phyloP scores from a whole-genome alignment of 441 rosid species.

The Eutrema salsugineum region DNA sequence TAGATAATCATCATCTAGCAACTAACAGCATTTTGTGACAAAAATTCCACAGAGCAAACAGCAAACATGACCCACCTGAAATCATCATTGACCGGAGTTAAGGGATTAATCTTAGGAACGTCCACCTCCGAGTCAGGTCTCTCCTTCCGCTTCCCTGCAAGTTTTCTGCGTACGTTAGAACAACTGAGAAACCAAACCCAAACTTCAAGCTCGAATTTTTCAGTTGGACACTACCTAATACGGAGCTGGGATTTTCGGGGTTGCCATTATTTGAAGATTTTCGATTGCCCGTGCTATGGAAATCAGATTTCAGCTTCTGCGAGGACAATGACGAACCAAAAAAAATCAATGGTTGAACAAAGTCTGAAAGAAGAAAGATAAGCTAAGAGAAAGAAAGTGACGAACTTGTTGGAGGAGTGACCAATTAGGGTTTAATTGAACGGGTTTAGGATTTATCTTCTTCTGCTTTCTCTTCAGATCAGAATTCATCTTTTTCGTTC shows the following conservation, averaged over 20 bases:
- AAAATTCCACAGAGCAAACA: neutral
- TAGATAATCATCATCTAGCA: neutral
- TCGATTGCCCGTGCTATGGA: slow-evolving; percentile 27
- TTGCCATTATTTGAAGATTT: slow-evolving; percentile 22
- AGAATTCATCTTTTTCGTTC: slow-evolving; percentile 27
- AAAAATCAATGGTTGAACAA: neutral
- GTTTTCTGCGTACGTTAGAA: neutral
- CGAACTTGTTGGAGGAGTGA: slow-evolving; percentile 65
- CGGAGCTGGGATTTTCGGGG: slow-evolving; percentile 35
- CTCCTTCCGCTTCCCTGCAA: slow-evolving; percentile 81
- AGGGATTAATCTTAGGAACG: slow-evolving; percentile 48
- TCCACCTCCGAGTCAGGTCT: slow-evolving; percentile 47
- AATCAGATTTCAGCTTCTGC: slow-evolving; percentile 54
- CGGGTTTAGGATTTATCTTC: slow-evolving; percentile 37
- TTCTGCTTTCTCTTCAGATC: slow-evolving; percentile 29
- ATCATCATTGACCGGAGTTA: slow-evolving; percentile 63
- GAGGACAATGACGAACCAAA: neutral
- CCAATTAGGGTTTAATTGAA: slow-evolving; percentile 67
- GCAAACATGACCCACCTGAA: slow-evolving; percentile 44
- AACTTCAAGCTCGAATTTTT: slow-evolving; percentile 2
- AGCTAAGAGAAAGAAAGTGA: slow-evolving; percentile 6
- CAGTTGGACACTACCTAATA: slow-evolving; percentile 41
- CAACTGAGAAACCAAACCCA: neutral
- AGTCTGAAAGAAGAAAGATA: neutral
- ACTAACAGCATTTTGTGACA: neutral